Base-by-base conservation (phyloP, 495 filamentous ascomycete species). In the Aspergillus bridgeri region DNA sequence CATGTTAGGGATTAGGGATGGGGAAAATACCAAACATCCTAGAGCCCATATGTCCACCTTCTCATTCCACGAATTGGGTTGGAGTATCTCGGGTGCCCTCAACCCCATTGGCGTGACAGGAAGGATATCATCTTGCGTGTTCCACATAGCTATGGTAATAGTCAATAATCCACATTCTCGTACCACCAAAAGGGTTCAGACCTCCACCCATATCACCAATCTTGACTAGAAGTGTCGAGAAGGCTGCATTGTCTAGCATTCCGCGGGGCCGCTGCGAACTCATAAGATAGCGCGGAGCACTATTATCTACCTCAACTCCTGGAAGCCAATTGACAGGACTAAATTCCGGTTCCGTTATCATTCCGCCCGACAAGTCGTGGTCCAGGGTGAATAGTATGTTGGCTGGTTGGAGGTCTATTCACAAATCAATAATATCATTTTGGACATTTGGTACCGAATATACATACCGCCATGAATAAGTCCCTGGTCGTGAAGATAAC, bases 191-290 rank as follows among this genome's bases (percentile, higher is more conserved):
- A 19, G 46, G 20, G 46, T 49, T 49, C 21, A 49, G 18, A 62
- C 61, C 65, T 60, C 59, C 59, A 47, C 61, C 65, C 51, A 67
- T 8, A 60, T 67, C 61, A 23, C 59, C 65, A 47, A 67, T 64
- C 53, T 55, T 67, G 25, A 67, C 55, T 25, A 49, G 6, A 22
- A 67, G 51, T 19, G 33, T 45, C 3, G 59, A 62, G 51, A 53
- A 60, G 5, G 25, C 17, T 49, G 49, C 48, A 49, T 54, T 13
- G 27, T 64, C 61, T 42, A 67, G 50, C 29, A 54, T 20, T 23
- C 61, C 61, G 2, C 59, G 57, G 29, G 48, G 59, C 23, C 54
- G 48, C 47, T 64, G 59, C 25, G 61, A 55, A 56, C 25, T 8
- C 42, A 67, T 44, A 15, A 67, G 51, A 62, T 67, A 67, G 13